Base-by-base conservation (phyloP, 768 basidiomycete genomes). In the Boletales sp. region DNA sequence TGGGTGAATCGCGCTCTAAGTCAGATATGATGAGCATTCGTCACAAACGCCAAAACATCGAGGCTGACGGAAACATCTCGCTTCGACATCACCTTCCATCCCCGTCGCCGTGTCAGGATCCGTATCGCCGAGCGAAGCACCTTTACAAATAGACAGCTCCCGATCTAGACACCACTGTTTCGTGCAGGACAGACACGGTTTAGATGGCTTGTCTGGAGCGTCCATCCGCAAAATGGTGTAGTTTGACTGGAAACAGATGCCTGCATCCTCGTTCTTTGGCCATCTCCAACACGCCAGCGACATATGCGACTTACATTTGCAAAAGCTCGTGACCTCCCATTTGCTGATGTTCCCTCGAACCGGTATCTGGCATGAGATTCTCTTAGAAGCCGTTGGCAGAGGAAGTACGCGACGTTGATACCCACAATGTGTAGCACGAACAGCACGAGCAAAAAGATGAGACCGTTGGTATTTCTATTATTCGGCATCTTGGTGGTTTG, bases 161-260 rank as follows among this genome's bases (percentile, higher is more conserved):
- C 91, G 94, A 64, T 95, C 90, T 48, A 94, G 74, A 71, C 94
- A 97, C 89, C 94, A 97, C 63, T 93, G 88, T 63, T 93, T 91
- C 10, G 92, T 95, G 66, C 94, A 97, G 6, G 90, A 88, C 21
- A 93, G 76, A 67, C 94, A 97, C 9, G 94, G 93, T 67, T 95
- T 91, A 15, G 82, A 82, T 2, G 90, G 88, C 60, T 88, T 86
- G 64, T 92, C 85, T 29, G 92, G 88, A 34, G 81, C 78, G 54
- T 83, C 82, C 58, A 97, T 74, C 43, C 80, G 87, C 50, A 94
- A 73, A 59, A 94, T 95, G 21, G 87, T 81, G 63, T 90, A 94
- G 64, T 92, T 94, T 18, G 86, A 76, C 52, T 80, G 78, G 61
- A 94, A 97, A 68, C 94, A 97, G 66, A 94, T 91, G 71, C 93